A percentile compares a stretch with the other conserved stretches of the same genome.
Conservation (phyloP, 176 grass and related monocot genomes). For the Leersia perrieri region DNA sequence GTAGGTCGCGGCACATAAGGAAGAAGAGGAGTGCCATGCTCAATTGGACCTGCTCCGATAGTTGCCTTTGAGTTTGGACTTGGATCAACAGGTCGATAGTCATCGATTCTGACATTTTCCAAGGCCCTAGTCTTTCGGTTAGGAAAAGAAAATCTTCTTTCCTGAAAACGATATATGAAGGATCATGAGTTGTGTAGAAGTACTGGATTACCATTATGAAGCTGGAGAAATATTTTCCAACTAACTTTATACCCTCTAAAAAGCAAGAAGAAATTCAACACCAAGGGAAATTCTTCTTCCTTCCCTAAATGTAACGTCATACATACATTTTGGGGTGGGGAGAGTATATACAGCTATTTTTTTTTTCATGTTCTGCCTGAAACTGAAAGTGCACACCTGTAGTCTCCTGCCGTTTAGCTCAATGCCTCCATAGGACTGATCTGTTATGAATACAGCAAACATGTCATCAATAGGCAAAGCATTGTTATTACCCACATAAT, state of each 20-base stretch:
- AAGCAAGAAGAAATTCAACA: not conserved
- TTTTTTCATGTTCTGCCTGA: not conserved
- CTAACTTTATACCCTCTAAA: not conserved
- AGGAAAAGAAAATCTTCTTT: conserved; percentile 4
- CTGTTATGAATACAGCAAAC: conserved; percentile 15
- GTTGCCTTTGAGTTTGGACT: conserved; percentile 59
- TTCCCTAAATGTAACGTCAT: no score
- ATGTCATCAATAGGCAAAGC: conserved; percentile 15
- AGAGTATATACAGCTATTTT: not conserved
- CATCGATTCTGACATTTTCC: conserved; percentile 33
- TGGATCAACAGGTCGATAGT: conserved; percentile 60
- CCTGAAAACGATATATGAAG: conserved; percentile 40
- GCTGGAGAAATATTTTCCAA: not conserved
- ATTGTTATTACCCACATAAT: not conserved
- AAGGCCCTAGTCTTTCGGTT: conserved; percentile 18
- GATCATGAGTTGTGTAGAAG: not conserved
- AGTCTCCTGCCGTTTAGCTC: conserved; percentile 36
- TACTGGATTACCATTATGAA: not conserved
- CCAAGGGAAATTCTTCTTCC: not conserved
- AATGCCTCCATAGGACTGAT: not conserved
- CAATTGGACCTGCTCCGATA: conserved; percentile 57
- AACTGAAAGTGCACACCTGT: conserved; percentile 35
- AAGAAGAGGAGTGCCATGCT: conserved; percentile 68
- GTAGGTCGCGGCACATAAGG: conserved; percentile 56
- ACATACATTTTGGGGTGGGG: no score